These are phyloP conservation scores for Chlorociboria aeruginascens DNA, from an alignment of 495 filamentous ascomycete species.

Conservation along the genomic window DNA sequence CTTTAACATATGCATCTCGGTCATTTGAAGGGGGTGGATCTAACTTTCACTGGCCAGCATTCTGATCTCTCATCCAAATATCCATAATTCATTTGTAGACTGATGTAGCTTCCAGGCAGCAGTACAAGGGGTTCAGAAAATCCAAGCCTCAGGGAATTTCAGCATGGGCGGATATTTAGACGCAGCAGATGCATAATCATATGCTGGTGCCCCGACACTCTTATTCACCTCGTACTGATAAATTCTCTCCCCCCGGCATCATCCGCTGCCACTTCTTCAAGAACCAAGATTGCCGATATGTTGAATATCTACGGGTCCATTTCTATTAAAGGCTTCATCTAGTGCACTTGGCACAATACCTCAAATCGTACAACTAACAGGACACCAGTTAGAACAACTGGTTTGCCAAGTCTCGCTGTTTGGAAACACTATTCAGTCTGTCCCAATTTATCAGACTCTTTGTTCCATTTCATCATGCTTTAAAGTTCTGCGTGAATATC, in stretches of 20 bases:
- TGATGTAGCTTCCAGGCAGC: too few relatives aligned
- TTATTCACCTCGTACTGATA: slow-evolving; percentile 17
- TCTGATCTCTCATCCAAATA: too few relatives aligned
- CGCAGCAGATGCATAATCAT: too few relatives aligned
- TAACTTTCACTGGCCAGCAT: too few relatives aligned
- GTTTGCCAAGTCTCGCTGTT: slow-evolving; percentile 14
- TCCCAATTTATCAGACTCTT: slow-evolving; percentile 16
- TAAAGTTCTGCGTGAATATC: slow-evolving; percentile 18
- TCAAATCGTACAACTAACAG: slow-evolving; percentile 10
- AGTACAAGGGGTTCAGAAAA: too few relatives aligned
- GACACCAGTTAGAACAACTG: slow-evolving; percentile 12
- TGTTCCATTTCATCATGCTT: slow-evolving; percentile 9
- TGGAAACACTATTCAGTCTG: slow-evolving; percentile 19
- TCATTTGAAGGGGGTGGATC: too few relatives aligned
- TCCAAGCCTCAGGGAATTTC: too few relatives aligned
- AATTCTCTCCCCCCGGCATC: slow-evolving; percentile 19
- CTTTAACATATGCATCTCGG: too few relatives aligned
- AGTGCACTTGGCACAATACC: slow-evolving; percentile 12
- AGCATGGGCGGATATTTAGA: too few relatives aligned
- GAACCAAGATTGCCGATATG: slow-evolving; percentile 9
- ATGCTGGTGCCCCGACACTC: not conserved
- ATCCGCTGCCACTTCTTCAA: slow-evolving; percentile 8
- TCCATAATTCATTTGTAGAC: too few relatives aligned
- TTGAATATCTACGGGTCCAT: slow-evolving; percentile 21
- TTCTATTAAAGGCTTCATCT: slow-evolving; percentile 17